A percentile compares a stretch with the other conserved stretches of the same genome.
Evolutionary conservation across 139 green algal genomes (phyloP).

Genomic region (Chlamydomonas asymmetrica): DNA sequence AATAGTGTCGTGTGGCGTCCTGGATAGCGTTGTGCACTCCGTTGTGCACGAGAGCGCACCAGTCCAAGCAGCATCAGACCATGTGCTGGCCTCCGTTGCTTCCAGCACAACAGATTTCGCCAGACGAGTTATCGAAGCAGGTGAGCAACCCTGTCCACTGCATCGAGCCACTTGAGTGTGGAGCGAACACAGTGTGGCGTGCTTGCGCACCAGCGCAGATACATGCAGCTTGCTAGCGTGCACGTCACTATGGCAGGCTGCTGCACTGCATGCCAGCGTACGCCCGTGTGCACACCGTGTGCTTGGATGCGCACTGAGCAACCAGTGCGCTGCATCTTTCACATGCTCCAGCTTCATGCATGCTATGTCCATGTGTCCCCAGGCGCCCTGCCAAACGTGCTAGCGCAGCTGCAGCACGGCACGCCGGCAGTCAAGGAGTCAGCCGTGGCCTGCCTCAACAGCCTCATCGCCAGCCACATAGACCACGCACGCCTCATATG

Average conservation of each 20-base stretch:
- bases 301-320: too few relatives aligned
- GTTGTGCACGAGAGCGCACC: conserved; percentile 40
- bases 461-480: conserved; percentile 31
- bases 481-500: conserved; percentile 31
- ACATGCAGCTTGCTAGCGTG: too few relatives aligned
- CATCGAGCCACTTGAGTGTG: too few relatives aligned
- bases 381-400: conserved; percentile 32
- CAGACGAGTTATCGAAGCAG: conserved; percentile 37
- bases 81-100: conserved; percentile 34
- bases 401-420: conserved; percentile 25
- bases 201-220: too few relatives aligned
- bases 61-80: conserved; percentile 32
- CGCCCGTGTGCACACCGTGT: too few relatives aligned
- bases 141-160: too few relatives aligned
- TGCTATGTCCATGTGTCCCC: background rate
- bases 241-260: too few relatives aligned
- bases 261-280: too few relatives aligned
- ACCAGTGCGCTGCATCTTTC: background rate
- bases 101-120: conserved; percentile 37
- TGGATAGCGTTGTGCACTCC: conserved; percentile 37
- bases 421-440: conserved; percentile 29
- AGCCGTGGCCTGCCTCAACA: conserved; percentile 32
- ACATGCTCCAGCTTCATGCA: background rate
- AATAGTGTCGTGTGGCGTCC: conserved; percentile 48
- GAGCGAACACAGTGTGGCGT: too few relatives aligned